Evolutionary conservation across 1,139 yeast genomes (phyloP), one percentile per base, ranked within the genome.

Genomic region (Taphrina confusa): DNA sequence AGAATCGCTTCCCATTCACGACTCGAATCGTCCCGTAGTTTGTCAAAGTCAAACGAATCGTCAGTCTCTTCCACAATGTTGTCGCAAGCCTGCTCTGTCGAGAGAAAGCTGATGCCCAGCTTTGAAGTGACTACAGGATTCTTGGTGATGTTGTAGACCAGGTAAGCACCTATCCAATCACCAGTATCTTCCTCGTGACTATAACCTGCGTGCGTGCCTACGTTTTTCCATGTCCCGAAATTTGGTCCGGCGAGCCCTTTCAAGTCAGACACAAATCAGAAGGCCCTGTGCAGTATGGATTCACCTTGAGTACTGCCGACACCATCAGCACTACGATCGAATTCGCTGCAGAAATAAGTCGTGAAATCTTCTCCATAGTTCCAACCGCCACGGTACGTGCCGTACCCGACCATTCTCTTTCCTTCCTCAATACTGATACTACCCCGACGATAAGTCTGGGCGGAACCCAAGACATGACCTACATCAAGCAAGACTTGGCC

Each of bases 301-400:
- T 11, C 23, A 42, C 58, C 58, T 25, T 54, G 58, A n/a, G 58
- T 54, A 12, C 44, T 39, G n/a, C 58, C 58, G 11, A 42, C 20
- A 8, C 58, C 58, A 25, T 54, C 58, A 5, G 58, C 58, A 9
- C 30, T n/a, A 8, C 58, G 31, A 33, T 44, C 51, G 22, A 54
- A 54, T n/a, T 54, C 49, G 18, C 51, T 42, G 37, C 58, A 54
- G 22, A 54, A 54, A n/a, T 54, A 54, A 11, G 44, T 51, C 4
- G 51, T 54, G 36, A 54, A 42, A 28, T 54, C 58, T 12, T 54
- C 45, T 2, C 58, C 58, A 14, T 42, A 33, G 6, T 54, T 54
- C 58, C 58, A 54, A 6, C 58, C 58, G 12, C 58, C 58, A 20
- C 58, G 50, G 25, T 54, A 54, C 16, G 58, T 54, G 8, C 49